phyloP scores from a whole-genome alignment of 2,329 filamentous ascomycete species.

The Mycosphaerella arachidis region DNA sequence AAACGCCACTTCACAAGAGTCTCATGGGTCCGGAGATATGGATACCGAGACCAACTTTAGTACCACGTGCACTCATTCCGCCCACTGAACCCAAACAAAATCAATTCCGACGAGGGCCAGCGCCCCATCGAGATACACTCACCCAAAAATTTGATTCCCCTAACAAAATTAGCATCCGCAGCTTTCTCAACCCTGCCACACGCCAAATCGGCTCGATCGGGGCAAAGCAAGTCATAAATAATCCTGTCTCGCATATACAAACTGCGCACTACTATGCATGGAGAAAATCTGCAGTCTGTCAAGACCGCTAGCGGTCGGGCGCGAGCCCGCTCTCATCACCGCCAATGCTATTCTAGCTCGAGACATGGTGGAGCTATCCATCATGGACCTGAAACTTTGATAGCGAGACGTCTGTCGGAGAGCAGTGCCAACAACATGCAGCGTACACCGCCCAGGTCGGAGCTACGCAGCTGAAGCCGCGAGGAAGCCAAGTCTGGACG shows the following conservation, averaged over 20 bases:
- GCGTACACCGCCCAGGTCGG: not conserved
- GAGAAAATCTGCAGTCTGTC: too few species aligned
- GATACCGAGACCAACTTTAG: not conserved
- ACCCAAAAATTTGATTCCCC: too few species aligned
- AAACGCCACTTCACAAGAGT: not conserved
- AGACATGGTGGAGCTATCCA: not conserved
- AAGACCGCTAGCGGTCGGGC: not conserved
- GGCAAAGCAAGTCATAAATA: too few species aligned
- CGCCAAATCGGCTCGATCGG: too few species aligned
- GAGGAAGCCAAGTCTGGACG: not conserved
- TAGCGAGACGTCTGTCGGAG: conserved; percentile 1
- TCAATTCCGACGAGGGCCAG: not conserved
- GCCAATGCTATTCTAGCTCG: not conserved
- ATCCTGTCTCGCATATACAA: too few species aligned
- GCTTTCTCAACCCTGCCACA: too few species aligned
- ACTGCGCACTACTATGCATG: too few species aligned
- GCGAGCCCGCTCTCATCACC: not conserved
- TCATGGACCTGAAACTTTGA: not conserved
- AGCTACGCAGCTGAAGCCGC: not conserved
- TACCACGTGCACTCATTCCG: not conserved
- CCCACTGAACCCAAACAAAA: not conserved
- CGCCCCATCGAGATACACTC: too few species aligned
- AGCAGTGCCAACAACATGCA: not conserved
- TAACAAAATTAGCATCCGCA: too few species aligned
- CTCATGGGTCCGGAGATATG: not conserved